Evolutionary conservation across 495 filamentous ascomycete genomes (phyloP), one percentile per base, ranked within the genome.

Genomic region (Zalerion maritima): DNA sequence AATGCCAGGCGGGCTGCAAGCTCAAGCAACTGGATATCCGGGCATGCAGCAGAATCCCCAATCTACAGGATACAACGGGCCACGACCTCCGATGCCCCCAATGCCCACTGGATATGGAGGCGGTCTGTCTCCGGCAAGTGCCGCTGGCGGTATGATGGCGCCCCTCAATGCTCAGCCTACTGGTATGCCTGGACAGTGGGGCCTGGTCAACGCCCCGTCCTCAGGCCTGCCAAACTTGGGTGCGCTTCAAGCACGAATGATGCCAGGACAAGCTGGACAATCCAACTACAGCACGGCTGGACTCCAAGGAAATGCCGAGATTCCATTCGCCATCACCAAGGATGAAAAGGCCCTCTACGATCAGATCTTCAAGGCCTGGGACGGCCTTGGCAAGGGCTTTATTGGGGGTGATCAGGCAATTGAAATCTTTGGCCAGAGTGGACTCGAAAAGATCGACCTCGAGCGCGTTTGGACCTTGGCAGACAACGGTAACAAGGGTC

Each of bases 241-340:
- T 35, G 79, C 84, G 6, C 54, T 99, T 37, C 85, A 94, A 42
- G 77, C 85, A 32, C 86, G 85, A 43, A 93, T 99, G 69, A 96
- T 99, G 89, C 91, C 91, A 6, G 89, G 96, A 43, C 73, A 79
- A 34, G 91, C 91, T 16, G 91, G 94, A 53, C 77, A 81, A 38
- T 82, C 81, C 4, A 52, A 41, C 32, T 96, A 82, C 42, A 87
- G 78, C n/a, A 86, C 85, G 9, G 62, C 71, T 32, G 85, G 86
- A 5, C 62, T 99, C 15, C 77, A 79, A 18, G 91, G 91, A 27
- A 96, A 91, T 60, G 91, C 91, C 5, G 81, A 76, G 4, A 85
- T 99, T 45, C 87, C 91, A 2, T 99, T 87, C 89, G 89, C 91
- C 14, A 87, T 99, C 31, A 99, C 91, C 5, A 99, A 99, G 52